Conservation (phyloP, 2,329 filamentous ascomycete genomes). For the Mycosphaerella sp. region DNA sequence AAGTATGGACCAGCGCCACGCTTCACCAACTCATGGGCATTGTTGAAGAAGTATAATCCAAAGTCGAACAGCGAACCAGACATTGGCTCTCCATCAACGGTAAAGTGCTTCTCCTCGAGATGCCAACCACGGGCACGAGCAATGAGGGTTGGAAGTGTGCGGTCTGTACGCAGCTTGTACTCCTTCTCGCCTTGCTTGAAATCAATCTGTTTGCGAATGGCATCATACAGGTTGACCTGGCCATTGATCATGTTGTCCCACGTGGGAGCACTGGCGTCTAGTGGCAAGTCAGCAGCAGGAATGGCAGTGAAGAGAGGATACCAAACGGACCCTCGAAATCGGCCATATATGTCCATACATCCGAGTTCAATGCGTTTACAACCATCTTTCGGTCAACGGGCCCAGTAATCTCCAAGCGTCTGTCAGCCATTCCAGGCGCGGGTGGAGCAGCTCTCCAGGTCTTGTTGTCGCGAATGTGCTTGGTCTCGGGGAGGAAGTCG, state of each 20-base stretch:
- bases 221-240: slow-evolving; percentile 95
- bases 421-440: slow-evolving; percentile 85
- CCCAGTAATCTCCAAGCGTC: slow-evolving; percentile 93
- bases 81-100: slow-evolving; percentile 88
- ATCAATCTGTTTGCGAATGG: slow-evolving; percentile 86
- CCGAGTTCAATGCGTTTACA: slow-evolving; percentile 89
- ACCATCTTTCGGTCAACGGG: slow-evolving; percentile 99
- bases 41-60: slow-evolving; percentile 99
- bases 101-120: slow-evolving; percentile 96
- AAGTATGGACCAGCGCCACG: slow-evolving; percentile 90
- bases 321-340: slow-evolving; percentile 78
- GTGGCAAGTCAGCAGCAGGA: slow-evolving; percentile 1
- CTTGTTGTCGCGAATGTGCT: slow-evolving; percentile 86
- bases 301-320: slow-evolving; percentile 8
- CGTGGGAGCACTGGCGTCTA: slow-evolving; percentile 89
- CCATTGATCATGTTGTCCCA: slow-evolving; percentile 99
- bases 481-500: slow-evolving; percentile 94
- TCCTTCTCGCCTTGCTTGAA: slow-evolving; percentile 94
- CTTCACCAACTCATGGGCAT: slow-evolving; percentile 79
- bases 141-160: slow-evolving; percentile 80
- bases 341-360: slow-evolving; percentile 99
- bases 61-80: slow-evolving; percentile 94
- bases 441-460: slow-evolving; percentile 90
- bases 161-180: slow-evolving; percentile 94
- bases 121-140: slow-evolving; percentile 96